Base-by-base conservation (phyloP, 108 stramenopile species). In the Aurantiochytrium sp. region DNA sequence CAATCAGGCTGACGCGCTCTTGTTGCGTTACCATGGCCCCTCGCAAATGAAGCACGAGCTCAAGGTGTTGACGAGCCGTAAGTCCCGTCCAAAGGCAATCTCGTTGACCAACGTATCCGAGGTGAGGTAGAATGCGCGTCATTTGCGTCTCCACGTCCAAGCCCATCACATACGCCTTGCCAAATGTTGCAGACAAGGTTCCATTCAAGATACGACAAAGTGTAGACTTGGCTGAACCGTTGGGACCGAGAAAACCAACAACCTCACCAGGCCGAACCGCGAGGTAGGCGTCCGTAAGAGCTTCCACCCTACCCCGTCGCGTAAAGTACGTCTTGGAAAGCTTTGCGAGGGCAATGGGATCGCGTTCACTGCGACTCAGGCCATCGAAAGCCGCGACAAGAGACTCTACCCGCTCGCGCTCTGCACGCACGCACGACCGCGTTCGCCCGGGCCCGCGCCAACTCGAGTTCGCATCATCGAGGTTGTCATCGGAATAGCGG, bases 211-310 rank as follows among this genome's bases (percentile, higher is more conserved):
- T 12, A 5, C 6, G 5, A n/a, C 94, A 58, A 5, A 88, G 89
- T 4, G 94, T 92, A 21, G 92, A 92, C 88, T 95, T 95, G 35
- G 93, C 94, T 49, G 94, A 93, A 8, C 94, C 94, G 76, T 95
- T 95, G 58, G 88, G 72, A 44, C 94, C 94, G 55, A 95, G 92
- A 57, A 95, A 90, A 23, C 93, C 93, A 44, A 95, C 93, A 64
- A 92, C 88, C 89, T 93, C 92, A 5, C 94, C 94, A 0, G 47
- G 53, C 5, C 53, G 44, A 21, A 93, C 88, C 21, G 58, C 59
- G n/a, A 94, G 89, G 58, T 87, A 89, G 23, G 93, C 43, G 44
- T 91, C 92, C 53, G 76, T 60, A 23, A 93, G 92, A 5, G 92
- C 93, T 25, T 88, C 59, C 87, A 90, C 91, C 42, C 58, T 25